Conservation (phyloP, 2,329 filamentous ascomycete species). For the Aspergillus sojae region DNA sequence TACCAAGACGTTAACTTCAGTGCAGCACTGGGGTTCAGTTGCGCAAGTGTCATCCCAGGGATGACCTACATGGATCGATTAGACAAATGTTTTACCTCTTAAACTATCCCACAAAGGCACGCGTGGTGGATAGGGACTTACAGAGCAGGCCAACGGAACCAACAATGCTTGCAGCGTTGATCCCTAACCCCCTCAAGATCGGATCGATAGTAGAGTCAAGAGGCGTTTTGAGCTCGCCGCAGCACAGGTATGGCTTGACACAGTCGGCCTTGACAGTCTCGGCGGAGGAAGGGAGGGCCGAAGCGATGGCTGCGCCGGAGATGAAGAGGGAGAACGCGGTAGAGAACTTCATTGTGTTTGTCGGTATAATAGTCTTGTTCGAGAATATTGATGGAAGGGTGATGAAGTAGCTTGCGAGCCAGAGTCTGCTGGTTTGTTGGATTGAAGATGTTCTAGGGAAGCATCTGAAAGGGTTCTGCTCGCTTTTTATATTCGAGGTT, state of each 20-base stretch:
- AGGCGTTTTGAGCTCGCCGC: constrained; percentile 31
- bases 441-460: neutral
- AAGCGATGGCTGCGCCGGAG: constrained; percentile 30
- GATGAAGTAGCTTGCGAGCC: neutral
- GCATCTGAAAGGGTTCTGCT: neutral
- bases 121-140: constrained; percentile 10
- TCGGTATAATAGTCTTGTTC: neutral
- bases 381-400: neutral
- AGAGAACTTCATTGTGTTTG: constrained; percentile 31
- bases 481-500: neutral
- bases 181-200: constrained; percentile 25
- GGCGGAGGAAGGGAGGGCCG: constrained; percentile 25
- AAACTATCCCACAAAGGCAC: neutral
- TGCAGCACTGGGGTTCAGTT: constrained; percentile 32
- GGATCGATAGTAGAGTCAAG: constrained; percentile 30
- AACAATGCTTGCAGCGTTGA: constrained; percentile 28
- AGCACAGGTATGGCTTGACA: constrained; percentile 30
- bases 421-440: neutral
- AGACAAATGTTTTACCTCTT: neutral
- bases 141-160: constrained; percentile 33
- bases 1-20: constrained; percentile 34
- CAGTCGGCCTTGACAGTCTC: constrained; percentile 17
- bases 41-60: constrained; percentile 25
- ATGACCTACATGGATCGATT: constrained; percentile 22
- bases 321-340: constrained; percentile 33